These are phyloP conservation scores for Vararia minispora DNA, from an alignment of 768 basidiomycete species.

Conservation along the genomic window DNA sequence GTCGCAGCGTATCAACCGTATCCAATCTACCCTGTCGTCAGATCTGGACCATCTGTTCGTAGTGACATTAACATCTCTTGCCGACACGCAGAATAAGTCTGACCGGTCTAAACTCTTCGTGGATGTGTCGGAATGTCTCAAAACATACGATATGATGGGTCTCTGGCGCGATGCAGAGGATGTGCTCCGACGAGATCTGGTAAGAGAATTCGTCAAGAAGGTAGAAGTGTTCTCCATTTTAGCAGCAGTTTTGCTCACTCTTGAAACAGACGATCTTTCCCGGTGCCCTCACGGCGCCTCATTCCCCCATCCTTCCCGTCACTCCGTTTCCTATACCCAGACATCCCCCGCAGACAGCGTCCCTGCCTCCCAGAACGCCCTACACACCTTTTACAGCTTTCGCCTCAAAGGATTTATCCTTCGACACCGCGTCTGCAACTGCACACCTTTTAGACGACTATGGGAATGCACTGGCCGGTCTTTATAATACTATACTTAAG, in stretches of 20 bases:
- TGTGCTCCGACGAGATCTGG: constrained; percentile 60
- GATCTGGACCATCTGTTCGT: constrained; percentile 82
- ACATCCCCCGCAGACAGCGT: constrained; percentile 26
- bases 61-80: constrained; percentile 41
- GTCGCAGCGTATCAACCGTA: constrained; percentile 66
- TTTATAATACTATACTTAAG: constrained; percentile 75
- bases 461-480: constrained; percentile 55
- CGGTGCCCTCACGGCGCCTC: constrained; percentile 54
- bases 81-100: constrained; percentile 35
- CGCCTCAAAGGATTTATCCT: constrained; percentile 29
- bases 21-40: constrained; percentile 74
- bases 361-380: constrained; percentile 43
- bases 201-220: constrained; percentile 69
- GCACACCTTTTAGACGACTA: constrained; percentile 51
- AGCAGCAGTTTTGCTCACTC: not conserved
- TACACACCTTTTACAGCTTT: constrained; percentile 42
- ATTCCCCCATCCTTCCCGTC: constrained; percentile 66
- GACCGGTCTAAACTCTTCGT: constrained; percentile 52
- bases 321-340: constrained; percentile 44
- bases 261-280: constrained; percentile 56
- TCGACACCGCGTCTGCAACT: constrained; percentile 23
- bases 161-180: constrained; percentile 88
- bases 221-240: constrained; percentile 25
- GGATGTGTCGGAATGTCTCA: constrained; percentile 69
- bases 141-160: constrained; percentile 68